Conservation (phyloP, 2,329 filamentous ascomycete species). For the Knufia fluminis region DNA sequence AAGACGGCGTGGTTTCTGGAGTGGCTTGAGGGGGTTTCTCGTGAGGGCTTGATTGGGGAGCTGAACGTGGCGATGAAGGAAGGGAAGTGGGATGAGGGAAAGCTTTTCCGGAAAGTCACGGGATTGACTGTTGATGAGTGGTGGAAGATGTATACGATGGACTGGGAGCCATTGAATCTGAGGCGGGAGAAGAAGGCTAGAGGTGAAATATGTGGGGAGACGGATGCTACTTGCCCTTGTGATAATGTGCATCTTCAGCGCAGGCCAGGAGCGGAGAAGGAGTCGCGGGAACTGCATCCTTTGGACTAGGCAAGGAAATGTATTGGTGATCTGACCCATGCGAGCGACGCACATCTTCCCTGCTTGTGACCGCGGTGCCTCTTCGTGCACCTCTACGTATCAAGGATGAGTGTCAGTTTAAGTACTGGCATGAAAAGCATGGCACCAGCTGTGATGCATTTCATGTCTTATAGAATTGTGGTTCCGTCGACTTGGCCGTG, state of each 20-base stretch:
- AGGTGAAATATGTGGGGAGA: neutral
- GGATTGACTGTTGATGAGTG: slow-evolving; percentile 1
- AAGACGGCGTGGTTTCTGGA: slow-evolving; percentile 85
- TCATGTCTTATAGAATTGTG: no score
- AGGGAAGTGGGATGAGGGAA: slow-evolving; percentile 55
- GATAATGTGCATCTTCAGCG: neutral
- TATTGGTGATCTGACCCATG: neutral
- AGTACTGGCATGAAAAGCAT: no score
- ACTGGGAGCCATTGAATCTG: slow-evolving; percentile 5
- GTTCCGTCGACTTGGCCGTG: no score
- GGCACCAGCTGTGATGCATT: no score
- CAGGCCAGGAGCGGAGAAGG: neutral
- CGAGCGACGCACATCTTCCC: no score
- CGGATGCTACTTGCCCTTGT: neutral
- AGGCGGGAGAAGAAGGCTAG: slow-evolving; percentile 1
- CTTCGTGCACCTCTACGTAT: no score
- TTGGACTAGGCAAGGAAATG: neutral
- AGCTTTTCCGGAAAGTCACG: slow-evolving; percentile 68
- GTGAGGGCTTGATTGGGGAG: slow-evolving; percentile 48
- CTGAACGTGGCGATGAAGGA: slow-evolving; percentile 59
- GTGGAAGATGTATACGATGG: slow-evolving; percentile 1
- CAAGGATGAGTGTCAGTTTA: no score
- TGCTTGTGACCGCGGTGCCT: no score
- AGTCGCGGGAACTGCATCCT: neutral
- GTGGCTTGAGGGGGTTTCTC: slow-evolving; percentile 64